phyloP scores from a whole-genome alignment of 805 yeast genomes.

The Candida sithepensis region DNA sequence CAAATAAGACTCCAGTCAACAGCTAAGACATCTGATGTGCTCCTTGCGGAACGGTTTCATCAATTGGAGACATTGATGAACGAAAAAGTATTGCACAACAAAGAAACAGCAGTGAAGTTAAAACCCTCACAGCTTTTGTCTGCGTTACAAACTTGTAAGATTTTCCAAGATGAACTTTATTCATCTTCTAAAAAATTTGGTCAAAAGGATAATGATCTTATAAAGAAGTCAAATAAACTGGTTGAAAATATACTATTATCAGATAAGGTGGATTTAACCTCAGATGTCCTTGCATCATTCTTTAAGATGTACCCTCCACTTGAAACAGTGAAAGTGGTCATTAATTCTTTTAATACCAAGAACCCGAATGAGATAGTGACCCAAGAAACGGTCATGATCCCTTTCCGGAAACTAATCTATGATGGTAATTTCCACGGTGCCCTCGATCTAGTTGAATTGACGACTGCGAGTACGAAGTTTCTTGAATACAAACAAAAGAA shows the following conservation, averaged over 20 bases:
- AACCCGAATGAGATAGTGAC: constrained; percentile 27
- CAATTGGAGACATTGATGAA: constrained; percentile 6
- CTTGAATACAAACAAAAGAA: constrained; percentile 29
- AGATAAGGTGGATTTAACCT: constrained; percentile 17
- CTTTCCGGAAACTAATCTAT: constrained; percentile 57
- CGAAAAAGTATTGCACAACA: constrained; percentile 1
- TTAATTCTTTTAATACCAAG: constrained; percentile 25
- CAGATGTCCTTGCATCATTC: constrained; percentile 17
- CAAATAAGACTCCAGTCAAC: not conserved
- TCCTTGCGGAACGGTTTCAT: not conserved
- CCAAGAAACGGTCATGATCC: constrained; percentile 49
- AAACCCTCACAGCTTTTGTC: constrained; percentile 9
- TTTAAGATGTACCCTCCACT: constrained; percentile 25
- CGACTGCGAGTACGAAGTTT: constrained; percentile 57
- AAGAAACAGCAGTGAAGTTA: not conserved
- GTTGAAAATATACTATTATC: constrained; percentile 15
- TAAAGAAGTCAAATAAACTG: constrained; percentile 21
- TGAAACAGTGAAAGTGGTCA: constrained; percentile 21
- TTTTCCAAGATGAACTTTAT: constrained; percentile 24
- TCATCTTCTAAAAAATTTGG: constrained; percentile 21
- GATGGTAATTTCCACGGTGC: constrained; percentile 57
- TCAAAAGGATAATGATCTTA: constrained; percentile 16
- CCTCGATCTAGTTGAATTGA: constrained; percentile 51
- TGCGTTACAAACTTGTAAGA: constrained; percentile 18
- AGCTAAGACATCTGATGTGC: not conserved